A percentile compares a stretch with the other conserved stretches of the same genome.
Conservation (phyloP, 495 filamentous ascomycete genomes). For the Penicillium crystallinum region DNA sequence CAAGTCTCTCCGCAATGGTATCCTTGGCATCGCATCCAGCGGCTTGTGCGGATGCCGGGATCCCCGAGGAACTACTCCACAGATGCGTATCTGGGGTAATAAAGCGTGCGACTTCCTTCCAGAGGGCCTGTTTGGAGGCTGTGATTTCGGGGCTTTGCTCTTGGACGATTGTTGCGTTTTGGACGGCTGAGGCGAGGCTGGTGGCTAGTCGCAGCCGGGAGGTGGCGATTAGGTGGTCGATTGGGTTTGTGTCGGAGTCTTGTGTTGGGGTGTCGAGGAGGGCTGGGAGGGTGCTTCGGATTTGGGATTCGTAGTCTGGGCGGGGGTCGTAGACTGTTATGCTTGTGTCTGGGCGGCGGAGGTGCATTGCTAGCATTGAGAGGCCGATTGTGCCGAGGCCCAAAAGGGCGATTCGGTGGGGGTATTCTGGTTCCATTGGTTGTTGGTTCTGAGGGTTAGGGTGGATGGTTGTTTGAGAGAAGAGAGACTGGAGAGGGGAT, state of each 20-base stretch:
- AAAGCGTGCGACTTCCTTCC: constrained; percentile 40
- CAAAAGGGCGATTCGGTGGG: constrained; percentile 45
- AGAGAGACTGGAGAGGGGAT: background rate
- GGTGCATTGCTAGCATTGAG: constrained; percentile 53
- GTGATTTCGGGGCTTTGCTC: constrained; percentile 54
- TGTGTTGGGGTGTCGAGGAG: constrained; percentile 10
- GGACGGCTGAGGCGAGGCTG: constrained; percentile 37
- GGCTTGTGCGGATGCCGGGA: constrained; percentile 45
- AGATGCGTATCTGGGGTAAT: constrained; percentile 39
- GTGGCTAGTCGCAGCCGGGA: constrained; percentile 32
- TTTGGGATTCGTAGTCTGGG: constrained; percentile 44
- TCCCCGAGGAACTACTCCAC: constrained; percentile 55
- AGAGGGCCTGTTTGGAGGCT: constrained; percentile 47
- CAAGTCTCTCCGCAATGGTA: constrained; percentile 39
- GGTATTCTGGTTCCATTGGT: constrained; percentile 17
- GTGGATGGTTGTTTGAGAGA: background rate
- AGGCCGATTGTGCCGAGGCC: constrained; percentile 57
- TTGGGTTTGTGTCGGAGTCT: background rate
- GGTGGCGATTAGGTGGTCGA: constrained; percentile 20
- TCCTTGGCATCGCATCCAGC: constrained; percentile 18
- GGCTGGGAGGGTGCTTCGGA: constrained; percentile 35
- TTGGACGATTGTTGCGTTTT: constrained; percentile 48
- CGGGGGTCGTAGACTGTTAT: constrained; percentile 51
- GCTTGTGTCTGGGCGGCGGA: constrained; percentile 35
- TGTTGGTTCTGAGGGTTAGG: background rate